Evolutionary conservation across 2,329 filamentous ascomycete genomes (phyloP).

Genomic region (Alternaria longipes): DNA sequence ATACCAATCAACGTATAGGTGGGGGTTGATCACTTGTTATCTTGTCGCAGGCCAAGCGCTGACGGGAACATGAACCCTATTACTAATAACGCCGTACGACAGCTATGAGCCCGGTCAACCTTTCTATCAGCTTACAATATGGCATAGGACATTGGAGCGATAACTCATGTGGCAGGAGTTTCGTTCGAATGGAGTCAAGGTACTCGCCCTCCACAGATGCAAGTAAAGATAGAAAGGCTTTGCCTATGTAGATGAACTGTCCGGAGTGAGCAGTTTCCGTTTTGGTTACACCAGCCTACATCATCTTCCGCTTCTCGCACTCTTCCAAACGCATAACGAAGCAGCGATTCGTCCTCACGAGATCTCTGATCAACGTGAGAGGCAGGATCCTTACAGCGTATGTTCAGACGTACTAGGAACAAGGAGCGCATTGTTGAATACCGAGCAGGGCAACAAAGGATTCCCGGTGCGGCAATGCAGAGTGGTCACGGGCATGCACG

Average conservation of each 20-base stretch:
- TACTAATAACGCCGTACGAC: too few species aligned
- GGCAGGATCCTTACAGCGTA: conserved; percentile 4
- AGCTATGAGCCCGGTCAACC: too few species aligned
- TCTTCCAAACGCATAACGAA: conserved; percentile 4
- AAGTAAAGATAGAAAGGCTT: conserved; percentile 4
- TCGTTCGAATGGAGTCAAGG: conserved; percentile 2
- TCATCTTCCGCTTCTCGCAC: conserved; percentile 4
- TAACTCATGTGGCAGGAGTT: conserved; percentile 1
- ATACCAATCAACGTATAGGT: too few species aligned
- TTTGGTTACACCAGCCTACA: not conserved
- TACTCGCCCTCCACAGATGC: not conserved
- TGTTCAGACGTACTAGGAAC: conserved; percentile 5
- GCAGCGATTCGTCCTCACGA: conserved; percentile 6
- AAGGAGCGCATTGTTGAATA: conserved; percentile 6
- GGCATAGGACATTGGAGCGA: too few species aligned
- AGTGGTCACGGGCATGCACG: not conserved
- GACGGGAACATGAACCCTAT: too few species aligned
- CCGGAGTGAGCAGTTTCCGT: not conserved
- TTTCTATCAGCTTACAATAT: too few species aligned
- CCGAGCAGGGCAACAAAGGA: not conserved
- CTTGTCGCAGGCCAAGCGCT: too few species aligned
- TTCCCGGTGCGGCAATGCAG: not conserved
- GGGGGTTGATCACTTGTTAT: too few species aligned
- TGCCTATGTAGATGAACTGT: conserved; percentile 7
- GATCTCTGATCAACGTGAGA: conserved; percentile 10